Conservation (phyloP, 148 eudicot genomes). For the Selenicereus undatus region DNA sequence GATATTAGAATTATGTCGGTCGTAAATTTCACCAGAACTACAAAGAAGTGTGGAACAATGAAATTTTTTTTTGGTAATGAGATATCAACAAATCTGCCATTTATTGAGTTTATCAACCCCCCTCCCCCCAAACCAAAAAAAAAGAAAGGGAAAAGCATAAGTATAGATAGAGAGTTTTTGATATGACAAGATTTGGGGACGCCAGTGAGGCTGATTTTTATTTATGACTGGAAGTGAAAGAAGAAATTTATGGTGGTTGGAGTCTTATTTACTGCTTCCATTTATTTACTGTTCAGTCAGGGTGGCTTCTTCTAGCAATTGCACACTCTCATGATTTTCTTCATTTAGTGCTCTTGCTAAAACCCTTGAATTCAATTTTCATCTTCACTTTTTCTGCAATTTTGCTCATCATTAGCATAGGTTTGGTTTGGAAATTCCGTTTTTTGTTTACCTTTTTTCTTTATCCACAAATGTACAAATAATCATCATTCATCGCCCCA, state of each 20-base stretch:
- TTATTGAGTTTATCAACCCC: too few relatives aligned
- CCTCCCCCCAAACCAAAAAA: neutral
- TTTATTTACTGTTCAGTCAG: conserved; percentile 28
- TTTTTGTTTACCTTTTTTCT: neutral
- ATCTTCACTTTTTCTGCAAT: conserved; percentile 21
- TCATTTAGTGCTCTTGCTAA: conserved; percentile 21
- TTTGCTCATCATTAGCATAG: conserved; percentile 18
- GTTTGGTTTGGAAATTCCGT: neutral
- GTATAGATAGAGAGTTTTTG: conserved; percentile 21
- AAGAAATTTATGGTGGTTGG: conserved; percentile 27
- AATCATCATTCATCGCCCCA: neutral
- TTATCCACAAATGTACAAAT: neutral
- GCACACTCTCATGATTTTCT: conserved; percentile 31
- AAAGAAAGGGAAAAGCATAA: neutral
- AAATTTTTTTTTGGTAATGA: too few relatives aligned
- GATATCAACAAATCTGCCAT: too few relatives aligned
- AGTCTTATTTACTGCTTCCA: conserved; percentile 19
- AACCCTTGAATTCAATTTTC: neutral
- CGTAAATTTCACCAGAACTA: too few relatives aligned
- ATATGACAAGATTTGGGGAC: conserved; percentile 20
- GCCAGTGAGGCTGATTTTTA: conserved; percentile 15
- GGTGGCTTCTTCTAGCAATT: conserved; percentile 30
- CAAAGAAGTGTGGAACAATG: too few relatives aligned
- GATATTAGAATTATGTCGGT: too few relatives aligned
- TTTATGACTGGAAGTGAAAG: conserved; percentile 18